A percentile compares a stretch with the other conserved stretches of the same genome.
These are phyloP conservation scores for Sabuloglossum arenarium DNA, from an alignment of 495 filamentous ascomycete species.

Conservation along the genomic window DNA sequence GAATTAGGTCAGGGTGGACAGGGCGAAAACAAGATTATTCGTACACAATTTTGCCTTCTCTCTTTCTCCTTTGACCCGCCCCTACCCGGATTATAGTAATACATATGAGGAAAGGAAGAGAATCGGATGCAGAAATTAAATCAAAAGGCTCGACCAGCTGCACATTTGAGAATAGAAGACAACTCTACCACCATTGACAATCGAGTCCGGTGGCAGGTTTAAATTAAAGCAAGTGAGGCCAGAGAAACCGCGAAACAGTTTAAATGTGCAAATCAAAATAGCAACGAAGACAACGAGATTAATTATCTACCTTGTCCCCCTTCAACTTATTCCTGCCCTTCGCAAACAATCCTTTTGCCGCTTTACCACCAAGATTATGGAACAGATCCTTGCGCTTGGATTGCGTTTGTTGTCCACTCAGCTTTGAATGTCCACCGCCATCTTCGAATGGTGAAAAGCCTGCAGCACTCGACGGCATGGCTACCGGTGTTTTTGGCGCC, in stretches of 20 bases:
- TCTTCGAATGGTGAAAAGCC: conserved; percentile 11
- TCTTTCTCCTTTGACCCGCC: background rate
- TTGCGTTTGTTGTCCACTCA: conserved; percentile 31
- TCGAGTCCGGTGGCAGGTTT: background rate
- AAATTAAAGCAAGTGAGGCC: background rate
- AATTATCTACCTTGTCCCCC: conserved; percentile 2
- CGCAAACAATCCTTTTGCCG: conserved; percentile 66
- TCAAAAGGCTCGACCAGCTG: background rate
- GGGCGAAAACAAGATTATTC: background rate
- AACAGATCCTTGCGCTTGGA: conserved; percentile 69
- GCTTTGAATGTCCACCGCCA: conserved; percentile 9
- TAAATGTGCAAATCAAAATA: background rate
- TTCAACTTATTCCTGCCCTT: conserved; percentile 64
- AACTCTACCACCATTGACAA: background rate
- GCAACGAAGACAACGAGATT: background rate
- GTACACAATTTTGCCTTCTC: background rate
- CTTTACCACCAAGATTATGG: conserved; percentile 51
- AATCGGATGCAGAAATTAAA: background rate
- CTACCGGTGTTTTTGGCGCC: background rate
- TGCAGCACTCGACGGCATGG: conserved; percentile 15
- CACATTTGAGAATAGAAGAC: background rate
- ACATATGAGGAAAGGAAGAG: background rate
- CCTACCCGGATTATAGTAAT: background rate
- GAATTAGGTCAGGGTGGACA: background rate
- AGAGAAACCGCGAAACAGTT: background rate